Evolutionary conservation across 345 rosid species (phyloP).

Genomic region (Hibiscus syriacus): DNA sequence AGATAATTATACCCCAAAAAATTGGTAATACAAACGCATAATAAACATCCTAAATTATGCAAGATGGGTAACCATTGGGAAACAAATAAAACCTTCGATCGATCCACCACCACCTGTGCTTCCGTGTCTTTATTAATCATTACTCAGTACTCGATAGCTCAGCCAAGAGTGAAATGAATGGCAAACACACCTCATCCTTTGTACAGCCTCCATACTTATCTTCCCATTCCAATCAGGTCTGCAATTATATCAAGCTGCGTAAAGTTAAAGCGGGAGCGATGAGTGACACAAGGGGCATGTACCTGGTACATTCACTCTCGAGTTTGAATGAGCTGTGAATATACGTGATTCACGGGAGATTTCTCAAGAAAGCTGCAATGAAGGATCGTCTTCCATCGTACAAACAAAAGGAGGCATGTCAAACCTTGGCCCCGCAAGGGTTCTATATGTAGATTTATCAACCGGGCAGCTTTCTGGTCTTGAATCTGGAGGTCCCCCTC

Average conservation of each 20-base stretch:
- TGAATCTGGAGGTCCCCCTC: conserved; percentile 56
- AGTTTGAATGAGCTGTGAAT: background rate
- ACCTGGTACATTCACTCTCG: conserved; percentile 18
- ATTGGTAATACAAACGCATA: too few species aligned
- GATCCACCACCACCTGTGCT: too few species aligned
- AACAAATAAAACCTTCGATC: too few species aligned
- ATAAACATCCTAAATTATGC: too few species aligned
- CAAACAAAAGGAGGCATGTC: conserved; percentile 83
- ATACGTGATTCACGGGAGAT: background rate
- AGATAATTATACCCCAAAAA: too few species aligned
- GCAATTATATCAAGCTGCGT: conserved; percentile 22
- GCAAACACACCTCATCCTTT: conserved; percentile 9
- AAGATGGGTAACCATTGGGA: too few species aligned
- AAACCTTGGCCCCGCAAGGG: conserved; percentile 67
- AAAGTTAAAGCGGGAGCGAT: conserved; percentile 18
- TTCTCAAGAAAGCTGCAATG: conserved; percentile 31
- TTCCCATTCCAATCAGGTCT: conserved; percentile 23
- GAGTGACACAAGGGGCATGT: conserved; percentile 21
- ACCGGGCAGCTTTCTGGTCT: conserved; percentile 67
- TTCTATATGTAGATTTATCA: conserved; percentile 85
- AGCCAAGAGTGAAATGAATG: conserved; percentile 25
- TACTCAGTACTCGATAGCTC: conserved; percentile 31
- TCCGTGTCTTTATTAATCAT: too few species aligned
- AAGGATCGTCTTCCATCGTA: conserved; percentile 57
- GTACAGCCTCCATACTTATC: background rate